Evolutionary conservation across 2,329 filamentous ascomycete species (phyloP), one percentile per base, ranked within the genome.

Genomic region (Lasiodiplodia sp.): DNA sequence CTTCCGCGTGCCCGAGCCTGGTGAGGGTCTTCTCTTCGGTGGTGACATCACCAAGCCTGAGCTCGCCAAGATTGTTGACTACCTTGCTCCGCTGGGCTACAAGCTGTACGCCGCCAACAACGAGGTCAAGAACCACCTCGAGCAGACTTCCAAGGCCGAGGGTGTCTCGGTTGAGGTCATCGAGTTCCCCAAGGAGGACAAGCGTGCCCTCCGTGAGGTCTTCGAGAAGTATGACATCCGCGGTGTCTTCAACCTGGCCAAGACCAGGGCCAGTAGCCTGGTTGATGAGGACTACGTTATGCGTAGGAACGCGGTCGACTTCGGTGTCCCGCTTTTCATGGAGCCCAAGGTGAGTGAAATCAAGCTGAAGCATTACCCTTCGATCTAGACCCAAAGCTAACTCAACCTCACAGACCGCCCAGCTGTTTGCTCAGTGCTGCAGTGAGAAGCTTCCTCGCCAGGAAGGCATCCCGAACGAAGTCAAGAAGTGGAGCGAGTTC

Each of bases 211-310:
- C 71, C 90, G 96, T 73, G 93, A 97, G 78, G 94, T 97, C 44
- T 99, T 99, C 84, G 85, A 95, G 87, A 97, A 97, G 87, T 94
- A 98, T 82, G 91, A 98, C 80, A 97, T 99, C 81, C 90, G 92
- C 69, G 96, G 96, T 76, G 92, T 94, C 70, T 99, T 99, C 87
- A 98, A 98, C 86, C 84, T 99, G 76, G 94, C 95, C 69, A 89
- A 91, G 81, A 88, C 88, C 73, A 87, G 94, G 77, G 96, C 90
- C 70, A 94, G 92, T 86, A 95, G 92, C 47, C 86, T 93, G 70
- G 84, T 92, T 70, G 96, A 99, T 78, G 93, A 96, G 77, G 94
- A 99, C 85, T 99, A 99, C 77, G 94, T 99, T 68, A 98, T 98
- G 95, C 90, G 96, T 77, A 90, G 96, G 79, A 99, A 99, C 78